Evolutionary conservation across 371 early-diverging fungal genomes (phyloP), one percentile per base, ranked within the genome.

Genomic region (Phascolomyces articulosus): DNA sequence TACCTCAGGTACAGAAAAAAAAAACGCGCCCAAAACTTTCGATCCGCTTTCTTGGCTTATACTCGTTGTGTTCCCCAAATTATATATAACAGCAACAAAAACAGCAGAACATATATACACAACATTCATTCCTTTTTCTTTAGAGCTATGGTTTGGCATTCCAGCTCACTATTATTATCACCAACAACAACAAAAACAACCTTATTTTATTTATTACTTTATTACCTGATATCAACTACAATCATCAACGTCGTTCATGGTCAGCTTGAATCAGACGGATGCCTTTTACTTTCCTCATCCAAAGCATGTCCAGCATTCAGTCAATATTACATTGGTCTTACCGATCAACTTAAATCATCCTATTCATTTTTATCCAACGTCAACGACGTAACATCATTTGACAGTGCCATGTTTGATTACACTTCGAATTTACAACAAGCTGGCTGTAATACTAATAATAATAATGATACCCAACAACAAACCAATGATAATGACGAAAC

Each of bases 361-460:
- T 78, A 70, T 49, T 54, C 73, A 3, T 78, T 72, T 29, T 58
- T 78, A 24, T 8, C 67, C 28, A 74, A 79, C 60, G 66, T 65
- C 44, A 67, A 55, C 26, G 63, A 71, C 20, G 70, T 76, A 23
- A 61, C 68, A 53, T 68, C 76, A 27, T 79, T 79, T 58, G 80
- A 79, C 55, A 53, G 58, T 27, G 63, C 59, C 21, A 18, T 79
- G 21, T 21, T 59, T 1, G 38, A 58, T 13, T 64, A 72, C 55
- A 64, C 76, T 18, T 68, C 69, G 21, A 47, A 61, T 61, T 48
- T 72, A 13, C 62, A 67, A 38, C 70, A 68, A 8, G 23, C 74
- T 34, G 78, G 78, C 21, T 77, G 78, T 41, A 51, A 65, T 20
- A 7, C 34, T 34, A 34, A 34, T 34, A 34, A 34, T 34, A 34